Evolutionary conservation across 306 rosid genomes (phyloP), one percentile per base, ranked within the genome.

Genomic region (Prosopis cineraria): DNA sequence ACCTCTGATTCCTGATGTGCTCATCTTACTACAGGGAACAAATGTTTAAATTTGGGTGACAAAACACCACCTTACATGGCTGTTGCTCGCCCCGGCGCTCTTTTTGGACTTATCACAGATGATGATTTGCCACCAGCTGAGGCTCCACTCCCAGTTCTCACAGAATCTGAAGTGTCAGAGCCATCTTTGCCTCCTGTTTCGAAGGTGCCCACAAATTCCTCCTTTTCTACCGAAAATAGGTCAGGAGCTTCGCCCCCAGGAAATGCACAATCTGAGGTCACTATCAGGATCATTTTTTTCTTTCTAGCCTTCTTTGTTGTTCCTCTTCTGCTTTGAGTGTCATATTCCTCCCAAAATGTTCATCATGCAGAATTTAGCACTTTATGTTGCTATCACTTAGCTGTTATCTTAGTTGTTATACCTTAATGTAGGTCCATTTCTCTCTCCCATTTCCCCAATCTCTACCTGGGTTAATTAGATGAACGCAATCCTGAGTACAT

Each of bases 131-230:
- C 99, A 40, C 96, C 99, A 39, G 88, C 91, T 19, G 77, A 3
- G 79, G 89, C 97, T 77, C 96, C 98, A 7, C 73, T 78, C 63
- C 93, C 93, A 7, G 50, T 83, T 79, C 85, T 96, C 55, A 69
- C 79, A 9, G 78, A 30, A n/a, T 16, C 41, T 4, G 96, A 91
- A 74, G 91, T 96, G 72, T 2, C 2, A 1, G 98, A 96, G 89
- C 60, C 93, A 39, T 90, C 99, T 75, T 68, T 96, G 83, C 98
- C 99, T 27, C 11, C 90, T 5, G 79, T 83, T 73, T 67, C 74
- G 30, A 25, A 64, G 45, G 4, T 13, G 41, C 6, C 63, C 63
- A 75, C 78, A 6, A 22, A 86, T 76, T 20, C 93, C 3, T 19
- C 73, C 75, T 85, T 92, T 11, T 17, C 63, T 1, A 36, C 74